Evolutionary conservation across 331 rosid genomes (phyloP).

Genomic region (Malus hybrid): DNA sequence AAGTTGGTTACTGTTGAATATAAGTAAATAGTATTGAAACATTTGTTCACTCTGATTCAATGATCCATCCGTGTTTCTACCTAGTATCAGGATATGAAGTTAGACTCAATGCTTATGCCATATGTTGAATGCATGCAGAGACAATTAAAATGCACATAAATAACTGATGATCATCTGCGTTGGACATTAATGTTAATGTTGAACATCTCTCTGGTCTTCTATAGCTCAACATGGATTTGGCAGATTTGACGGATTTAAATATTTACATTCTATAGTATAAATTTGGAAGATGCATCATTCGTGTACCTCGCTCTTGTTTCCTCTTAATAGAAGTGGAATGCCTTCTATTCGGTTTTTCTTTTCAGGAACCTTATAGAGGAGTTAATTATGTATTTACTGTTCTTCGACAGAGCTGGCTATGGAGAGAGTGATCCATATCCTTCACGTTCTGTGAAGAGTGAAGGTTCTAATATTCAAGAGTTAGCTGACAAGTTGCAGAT

Average conservation of each 20-base stretch:
- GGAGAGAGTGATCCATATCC: conserved; percentile 90
- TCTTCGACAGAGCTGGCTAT: conserved; percentile 80
- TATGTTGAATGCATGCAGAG: background rate
- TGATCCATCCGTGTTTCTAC: too few species aligned
- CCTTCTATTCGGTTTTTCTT: background rate
- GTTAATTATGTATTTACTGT: conserved; percentile 43
- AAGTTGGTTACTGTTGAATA: background rate
- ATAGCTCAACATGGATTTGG: background rate
- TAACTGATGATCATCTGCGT: background rate
- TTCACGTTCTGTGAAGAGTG: conserved; percentile 66
- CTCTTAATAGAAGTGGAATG: background rate
- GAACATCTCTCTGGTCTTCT: background rate
- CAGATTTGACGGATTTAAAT: background rate
- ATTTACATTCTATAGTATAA: background rate
- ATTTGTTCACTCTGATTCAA: too few species aligned
- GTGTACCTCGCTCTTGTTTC: background rate
- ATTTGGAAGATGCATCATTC: too few species aligned
- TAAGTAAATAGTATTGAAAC: background rate
- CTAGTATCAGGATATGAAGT: too few species aligned
- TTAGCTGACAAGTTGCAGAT: conserved; percentile 59
- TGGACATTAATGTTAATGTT: background rate
- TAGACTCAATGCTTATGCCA: too few species aligned
- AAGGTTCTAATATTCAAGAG: conserved; percentile 74
- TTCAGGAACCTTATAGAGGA: conserved; percentile 58
- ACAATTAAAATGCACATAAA: background rate